A percentile compares a stretch with the other conserved stretches of the same genome.
These are phyloP conservation scores for Curvularia hawaiiensis DNA, from an alignment of 2,329 filamentous ascomycete genomes.

Conservation along the genomic window DNA sequence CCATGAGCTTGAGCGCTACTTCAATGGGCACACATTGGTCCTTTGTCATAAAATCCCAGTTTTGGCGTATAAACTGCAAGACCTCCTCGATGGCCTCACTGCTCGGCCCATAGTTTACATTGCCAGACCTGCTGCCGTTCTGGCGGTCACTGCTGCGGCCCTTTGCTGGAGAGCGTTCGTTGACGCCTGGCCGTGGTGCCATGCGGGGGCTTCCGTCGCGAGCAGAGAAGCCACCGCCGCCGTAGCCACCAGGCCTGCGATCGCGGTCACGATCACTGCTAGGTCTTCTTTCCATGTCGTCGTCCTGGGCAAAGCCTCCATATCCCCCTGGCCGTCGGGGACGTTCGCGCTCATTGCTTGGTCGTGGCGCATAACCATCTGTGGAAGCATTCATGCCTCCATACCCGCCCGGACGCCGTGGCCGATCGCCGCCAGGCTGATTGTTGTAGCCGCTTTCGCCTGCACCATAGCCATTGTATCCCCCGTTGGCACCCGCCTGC, in stretches of 20 bases:
- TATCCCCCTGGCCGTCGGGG: conserved; percentile 32
- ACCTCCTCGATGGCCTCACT: conserved; percentile 60
- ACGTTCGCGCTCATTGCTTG: conserved; percentile 25
- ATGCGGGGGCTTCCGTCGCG: conserved; percentile 34
- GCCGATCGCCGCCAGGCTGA: conserved; percentile 34
- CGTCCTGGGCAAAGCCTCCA: conserved; percentile 37
- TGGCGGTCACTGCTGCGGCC: conserved; percentile 48
- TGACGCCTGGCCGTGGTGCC: conserved; percentile 45
- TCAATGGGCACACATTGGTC: conserved; percentile 92
- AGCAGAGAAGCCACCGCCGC: conserved; percentile 31
- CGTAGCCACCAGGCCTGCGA: conserved; percentile 46
- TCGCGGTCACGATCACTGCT: conserved; percentile 28
- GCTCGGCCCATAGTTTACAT: conserved; percentile 44
- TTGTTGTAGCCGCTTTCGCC: conserved; percentile 21
- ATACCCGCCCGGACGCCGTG: conserved; percentile 42
- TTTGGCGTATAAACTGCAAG: conserved; percentile 80
- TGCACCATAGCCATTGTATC: conserved; percentile 30
- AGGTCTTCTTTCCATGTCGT: conserved; percentile 27
- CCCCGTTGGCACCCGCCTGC: conserved; percentile 41
- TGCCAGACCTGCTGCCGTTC: conserved; percentile 34
- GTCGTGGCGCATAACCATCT: conserved; percentile 24
- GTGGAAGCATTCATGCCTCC: conserved; percentile 29
- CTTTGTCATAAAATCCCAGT: conserved; percentile 92
- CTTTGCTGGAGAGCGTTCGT: conserved; percentile 50
- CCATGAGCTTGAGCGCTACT: conserved; percentile 91